A percentile compares a stretch with the other conserved stretches of the same genome.
Conservation (phyloP, 257 asterid species). For the Ajuga chamaepitys region DNA sequence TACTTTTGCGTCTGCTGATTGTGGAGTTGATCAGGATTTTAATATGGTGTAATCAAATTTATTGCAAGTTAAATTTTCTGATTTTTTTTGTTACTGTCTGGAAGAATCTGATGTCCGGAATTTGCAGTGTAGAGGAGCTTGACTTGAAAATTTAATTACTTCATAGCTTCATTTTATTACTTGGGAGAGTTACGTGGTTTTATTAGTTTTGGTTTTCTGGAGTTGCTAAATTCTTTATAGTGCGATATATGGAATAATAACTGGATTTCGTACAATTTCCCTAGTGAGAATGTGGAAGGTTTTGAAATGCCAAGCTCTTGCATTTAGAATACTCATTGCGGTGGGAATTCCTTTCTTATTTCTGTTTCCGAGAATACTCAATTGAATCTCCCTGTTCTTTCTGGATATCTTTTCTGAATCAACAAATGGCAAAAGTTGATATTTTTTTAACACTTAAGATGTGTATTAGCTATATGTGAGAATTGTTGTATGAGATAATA, state of each 20-base stretch:
- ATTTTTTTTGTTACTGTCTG: neutral
- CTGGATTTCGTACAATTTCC: neutral
- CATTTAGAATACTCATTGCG: neutral
- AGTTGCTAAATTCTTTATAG: neutral
- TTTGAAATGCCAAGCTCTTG: slow-evolving; percentile 6
- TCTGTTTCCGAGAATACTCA: too few relatives aligned
- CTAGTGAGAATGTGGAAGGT: neutral
- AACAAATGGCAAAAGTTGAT: neutral
- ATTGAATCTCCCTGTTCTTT: neutral
- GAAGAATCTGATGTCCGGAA: neutral
- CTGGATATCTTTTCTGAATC: neutral
- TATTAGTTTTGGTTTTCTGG: neutral
- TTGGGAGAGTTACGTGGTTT: neutral
- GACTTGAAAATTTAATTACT: neutral
- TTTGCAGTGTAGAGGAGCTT: neutral
- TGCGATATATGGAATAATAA: neutral
- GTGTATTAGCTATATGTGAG: neutral
- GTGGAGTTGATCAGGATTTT: neutral
- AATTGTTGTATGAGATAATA: neutral
- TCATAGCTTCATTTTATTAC: neutral
- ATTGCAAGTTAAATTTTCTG: neutral
- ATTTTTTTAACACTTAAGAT: neutral
- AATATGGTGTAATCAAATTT: neutral
- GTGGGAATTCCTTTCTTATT: too few relatives aligned
- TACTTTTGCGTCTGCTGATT: neutral